Percentiles rank a stretch among this genome's conserved stretches.
These are phyloP conservation scores for Taiozyma onychis DNA, from an alignment of 1,139 yeast genomes.

Conservation along the genomic window DNA sequence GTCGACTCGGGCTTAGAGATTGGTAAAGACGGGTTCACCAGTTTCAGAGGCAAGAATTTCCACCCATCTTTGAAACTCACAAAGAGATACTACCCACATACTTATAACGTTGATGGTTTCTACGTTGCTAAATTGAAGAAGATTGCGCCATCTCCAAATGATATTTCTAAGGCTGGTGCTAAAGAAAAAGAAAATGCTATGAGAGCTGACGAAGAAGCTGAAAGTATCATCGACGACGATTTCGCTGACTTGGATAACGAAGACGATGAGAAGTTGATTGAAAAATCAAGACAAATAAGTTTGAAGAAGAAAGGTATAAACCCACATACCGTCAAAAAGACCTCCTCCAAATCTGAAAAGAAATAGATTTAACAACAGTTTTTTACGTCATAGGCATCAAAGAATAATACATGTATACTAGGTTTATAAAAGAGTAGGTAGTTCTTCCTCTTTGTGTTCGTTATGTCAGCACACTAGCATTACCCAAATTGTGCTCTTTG, in stretches of 20 bases:
- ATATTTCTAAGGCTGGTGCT: constrained; percentile 83
- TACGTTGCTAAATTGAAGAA: constrained; percentile 95
- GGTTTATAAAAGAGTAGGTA: background rate
- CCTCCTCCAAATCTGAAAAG: background rate
- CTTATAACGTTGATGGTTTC: constrained; percentile 97
- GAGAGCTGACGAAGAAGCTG: constrained; percentile 65
- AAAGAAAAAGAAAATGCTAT: constrained; percentile 79
- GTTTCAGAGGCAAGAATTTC: constrained; percentile 90
- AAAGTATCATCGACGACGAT: constrained; percentile 79
- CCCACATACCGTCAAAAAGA: constrained; percentile 35
- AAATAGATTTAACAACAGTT: background rate
- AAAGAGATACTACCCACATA: constrained; percentile 96
- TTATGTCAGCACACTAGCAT: constrained; percentile 26
- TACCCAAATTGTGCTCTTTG: constrained; percentile 82
- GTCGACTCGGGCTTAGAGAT: constrained; percentile 92
- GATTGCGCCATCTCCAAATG: constrained; percentile 80
- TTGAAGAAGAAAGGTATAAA: constrained; percentile 79
- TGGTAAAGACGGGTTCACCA: constrained; percentile 94
- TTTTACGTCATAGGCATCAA: background rate
- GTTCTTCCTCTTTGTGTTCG: too few species aligned
- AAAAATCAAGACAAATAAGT: constrained; percentile 64
- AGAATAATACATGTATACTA: constrained; percentile 2
- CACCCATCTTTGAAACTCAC: constrained; percentile 72
- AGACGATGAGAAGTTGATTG: constrained; percentile 72
- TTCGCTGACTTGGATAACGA: constrained; percentile 74